Evolutionary conservation across 1,284 basidiomycete species (phyloP), one percentile per base, ranked within the genome.

Genomic region (Tilletia setariae): DNA sequence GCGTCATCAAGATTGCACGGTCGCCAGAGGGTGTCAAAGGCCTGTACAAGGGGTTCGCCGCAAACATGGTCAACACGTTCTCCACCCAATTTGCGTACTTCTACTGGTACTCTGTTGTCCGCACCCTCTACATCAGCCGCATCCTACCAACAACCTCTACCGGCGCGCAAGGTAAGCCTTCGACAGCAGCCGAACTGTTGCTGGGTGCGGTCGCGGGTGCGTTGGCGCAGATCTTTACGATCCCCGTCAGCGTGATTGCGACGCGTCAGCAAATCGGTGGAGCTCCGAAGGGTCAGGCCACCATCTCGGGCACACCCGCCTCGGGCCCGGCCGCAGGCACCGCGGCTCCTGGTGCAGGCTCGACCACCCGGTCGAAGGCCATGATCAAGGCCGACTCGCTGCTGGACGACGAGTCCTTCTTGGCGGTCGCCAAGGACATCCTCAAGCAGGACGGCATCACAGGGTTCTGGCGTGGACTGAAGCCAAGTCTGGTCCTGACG

Each of bases 51-150:
- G 96, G 96, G 3, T 98, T 98, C 81, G 87, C 89, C 46, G 96
- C 96, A n/a, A 97, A 91, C 69, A 98, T 98, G 94, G 86, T 98
- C 76, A 98, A 97, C 84, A 95, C 93, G 0, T 98, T 98, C 83
- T 94, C 89, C 91, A 84, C 79, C 74, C 84, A 96, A 88, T 97
- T 95, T 81, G 94, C 96, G 23, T 99, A 98, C 86, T 99, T 98
- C 86, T 98, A 97, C 87, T 98, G 96, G 86, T 98, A 98, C 84
- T 91, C 93, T 30, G 87, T 93, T 82, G 91, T 98, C 32, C 88
- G 93, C 73, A 89, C 87, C 25, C 87, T 91, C 7, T 94, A 94
- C 84, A 73, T 78, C 64, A 71, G 72, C 35, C 72, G 75, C 19
- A 42, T 82, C 13, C 28, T 65, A 30, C 46, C 64, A 4, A 25